Evolutionary conservation across 2,329 filamentous ascomycete species (phyloP).

Genomic region (Microsporum ferrugineum): DNA sequence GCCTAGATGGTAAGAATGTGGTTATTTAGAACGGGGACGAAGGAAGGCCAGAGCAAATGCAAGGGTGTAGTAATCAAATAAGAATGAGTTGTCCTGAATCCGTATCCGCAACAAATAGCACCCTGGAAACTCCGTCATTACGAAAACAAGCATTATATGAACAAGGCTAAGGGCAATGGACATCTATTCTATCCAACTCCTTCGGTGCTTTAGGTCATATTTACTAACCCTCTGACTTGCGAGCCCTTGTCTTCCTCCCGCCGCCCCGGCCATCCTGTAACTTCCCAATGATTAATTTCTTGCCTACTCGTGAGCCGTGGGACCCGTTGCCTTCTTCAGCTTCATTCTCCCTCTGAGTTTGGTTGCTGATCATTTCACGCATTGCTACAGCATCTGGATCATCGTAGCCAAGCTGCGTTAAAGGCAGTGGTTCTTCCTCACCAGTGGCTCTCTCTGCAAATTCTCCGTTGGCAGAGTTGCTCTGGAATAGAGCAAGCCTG

Average conservation of each 20-base stretch:
- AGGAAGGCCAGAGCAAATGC: too few relatives aligned
- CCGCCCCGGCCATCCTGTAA: slow-evolving; percentile 26
- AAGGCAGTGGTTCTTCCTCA: slow-evolving; percentile 28
- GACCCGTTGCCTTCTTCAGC: neutral
- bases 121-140: neutral
- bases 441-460: slow-evolving; percentile 18
- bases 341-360: slow-evolving; percentile 33
- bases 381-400: slow-evolving; percentile 44
- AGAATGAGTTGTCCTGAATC: neutral
- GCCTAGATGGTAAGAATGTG: too few relatives aligned
- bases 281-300: slow-evolving; percentile 20
- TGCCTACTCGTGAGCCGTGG: neutral
- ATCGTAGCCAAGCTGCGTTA: slow-evolving; percentile 40
- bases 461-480: slow-evolving; percentile 16
- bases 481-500: slow-evolving; percentile 12
- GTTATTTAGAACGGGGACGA: too few relatives aligned
- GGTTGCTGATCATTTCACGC: slow-evolving; percentile 44
- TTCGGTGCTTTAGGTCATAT: neutral
- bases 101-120: neutral
- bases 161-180: neutral
- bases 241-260: slow-evolving; percentile 26
- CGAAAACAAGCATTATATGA: neutral
- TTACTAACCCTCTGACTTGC: slow-evolving; percentile 12
- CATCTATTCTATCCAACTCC: neutral
- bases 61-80: neutral